Evolutionary conservation across 108 stramenopile genomes (phyloP), one percentile per base, ranked within the genome.

Genomic region (Skeletonema tropicum): DNA sequence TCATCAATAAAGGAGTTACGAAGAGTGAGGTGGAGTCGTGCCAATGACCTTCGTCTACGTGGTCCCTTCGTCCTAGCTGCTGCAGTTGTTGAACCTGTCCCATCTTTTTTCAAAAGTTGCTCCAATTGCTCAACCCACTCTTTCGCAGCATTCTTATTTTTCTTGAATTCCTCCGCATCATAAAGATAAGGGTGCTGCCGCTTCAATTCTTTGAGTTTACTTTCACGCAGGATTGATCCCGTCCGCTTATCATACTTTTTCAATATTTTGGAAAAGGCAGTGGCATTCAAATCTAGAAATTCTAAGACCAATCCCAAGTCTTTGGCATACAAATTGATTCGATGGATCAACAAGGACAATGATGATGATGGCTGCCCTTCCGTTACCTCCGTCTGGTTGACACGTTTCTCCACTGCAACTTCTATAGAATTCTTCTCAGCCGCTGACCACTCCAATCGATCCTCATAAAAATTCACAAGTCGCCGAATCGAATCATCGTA

Each of bases 381-480:
- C 29, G 33, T 14, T 62, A 21, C 29, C 60, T 21, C 29, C 60
- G 71, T 61, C 32, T 48, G 42, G 11, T 64, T 75, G n/a, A 83
- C 68, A 58, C 75, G 60, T 26, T 57, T 62, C 26, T 75, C 77
- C n/a, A 90, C 86, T 13, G 84, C 77, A n/a, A 75, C 57, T 60
- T 86, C 80, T 55, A 92, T 62, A 3, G 77, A 85, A 0, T 63
- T 25, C 64, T 75, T 83, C 66, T 89, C 87, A 11, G 70, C 58
- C 21, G 64, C 26, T 13, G 88, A 89, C 89, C 88, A 89, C 1
- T 45, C 5, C 58, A 81, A 73, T 66, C 82, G 87, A 60, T 90
- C 87, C 10, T 75, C 57, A 64, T 90, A 90, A 70, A 90, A 90
- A 12, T 81, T 76, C 39, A 71, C 39, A 31, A 89, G 46, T 52